These are phyloP conservation scores for Purshia tridentata DNA, from an alignment of 306 rosid genomes.

Conservation along the genomic window DNA sequence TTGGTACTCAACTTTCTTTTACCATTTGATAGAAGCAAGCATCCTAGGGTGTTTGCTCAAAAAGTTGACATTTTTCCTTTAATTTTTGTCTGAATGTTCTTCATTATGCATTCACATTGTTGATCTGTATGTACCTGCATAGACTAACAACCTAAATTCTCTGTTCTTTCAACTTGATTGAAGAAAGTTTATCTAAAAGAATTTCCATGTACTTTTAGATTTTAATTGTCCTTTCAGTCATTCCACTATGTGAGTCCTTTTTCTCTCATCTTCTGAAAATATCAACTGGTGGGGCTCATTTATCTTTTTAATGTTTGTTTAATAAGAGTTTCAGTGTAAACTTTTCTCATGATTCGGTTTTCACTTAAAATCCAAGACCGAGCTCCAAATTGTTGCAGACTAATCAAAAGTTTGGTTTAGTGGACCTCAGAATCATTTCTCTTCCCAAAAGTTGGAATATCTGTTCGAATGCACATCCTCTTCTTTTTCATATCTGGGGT, in stretches of 20 bases:
- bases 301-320: not conserved
- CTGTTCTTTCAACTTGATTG: not conserved
- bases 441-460: conserved; percentile 9
- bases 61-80: not conserved
- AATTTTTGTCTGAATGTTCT: not conserved
- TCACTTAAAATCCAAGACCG: not conserved
- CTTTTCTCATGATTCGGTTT: not conserved
- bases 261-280: conserved; percentile 16
- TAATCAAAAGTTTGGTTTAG: not conserved
- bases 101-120: conserved; percentile 2
- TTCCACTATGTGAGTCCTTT: not conserved
- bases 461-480: not conserved
- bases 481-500: conserved; percentile 13
- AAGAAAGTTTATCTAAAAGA: conserved; percentile 4
- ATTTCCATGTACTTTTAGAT: conserved; percentile 1
- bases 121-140: not conserved
- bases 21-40: not conserved
- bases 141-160: conserved; percentile 1
- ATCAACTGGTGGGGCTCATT: conserved; percentile 13
- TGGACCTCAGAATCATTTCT: conserved; percentile 1
- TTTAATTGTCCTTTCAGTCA: not conserved
- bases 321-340: not conserved
- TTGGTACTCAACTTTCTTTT: not conserved
- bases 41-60: not conserved
- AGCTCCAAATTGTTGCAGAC: not conserved